Conservation (phyloP, 768 basidiomycete species). For the Agaricus subrufescens region DNA sequence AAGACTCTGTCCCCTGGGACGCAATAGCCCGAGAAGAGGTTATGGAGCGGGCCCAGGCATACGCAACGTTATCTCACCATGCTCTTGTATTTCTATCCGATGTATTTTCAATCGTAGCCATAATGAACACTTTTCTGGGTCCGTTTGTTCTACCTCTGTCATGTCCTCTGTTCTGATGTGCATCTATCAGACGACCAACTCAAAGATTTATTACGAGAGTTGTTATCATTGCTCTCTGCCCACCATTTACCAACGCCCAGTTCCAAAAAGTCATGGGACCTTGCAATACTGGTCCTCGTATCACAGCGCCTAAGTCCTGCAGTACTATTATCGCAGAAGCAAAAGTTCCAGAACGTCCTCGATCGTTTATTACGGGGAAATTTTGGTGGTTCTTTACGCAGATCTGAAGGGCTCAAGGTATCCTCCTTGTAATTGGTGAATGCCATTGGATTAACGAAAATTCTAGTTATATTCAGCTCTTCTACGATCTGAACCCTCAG, state of each 20-base stretch:
- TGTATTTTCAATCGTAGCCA: slow-evolving; percentile 41
- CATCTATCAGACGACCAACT: slow-evolving; percentile 36
- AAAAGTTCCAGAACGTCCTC: not conserved
- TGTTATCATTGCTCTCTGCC: slow-evolving; percentile 37
- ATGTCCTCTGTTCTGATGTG: not conserved
- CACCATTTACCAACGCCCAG: slow-evolving; percentile 30
- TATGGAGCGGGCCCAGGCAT: slow-evolving; percentile 33
- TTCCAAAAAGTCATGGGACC: slow-evolving; percentile 37
- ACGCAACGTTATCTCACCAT: slow-evolving; percentile 44
- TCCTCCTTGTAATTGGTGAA: not conserved
- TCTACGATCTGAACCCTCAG: not conserved
- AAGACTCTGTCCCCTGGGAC: slow-evolving; percentile 17
- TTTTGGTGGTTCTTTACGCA: slow-evolving; percentile 1
- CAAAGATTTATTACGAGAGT: slow-evolving; percentile 34
- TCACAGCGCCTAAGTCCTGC: slow-evolving; percentile 41
- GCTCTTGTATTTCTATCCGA: slow-evolving; percentile 48
- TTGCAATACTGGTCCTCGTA: slow-evolving; percentile 47
- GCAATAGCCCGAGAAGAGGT: slow-evolving; percentile 26
- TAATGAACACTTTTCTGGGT: slow-evolving; percentile 49
- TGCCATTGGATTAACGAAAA: not conserved
- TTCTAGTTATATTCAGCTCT: slow-evolving; percentile 3
- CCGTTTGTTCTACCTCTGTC: slow-evolving; percentile 16
- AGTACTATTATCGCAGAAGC: slow-evolving; percentile 22
- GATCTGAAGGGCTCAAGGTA: slow-evolving; percentile 4
- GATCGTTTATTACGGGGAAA: not conserved